phyloP scores from a whole-genome alignment of 2,329 filamentous ascomycete genomes.

The Fusarium hainanense region DNA sequence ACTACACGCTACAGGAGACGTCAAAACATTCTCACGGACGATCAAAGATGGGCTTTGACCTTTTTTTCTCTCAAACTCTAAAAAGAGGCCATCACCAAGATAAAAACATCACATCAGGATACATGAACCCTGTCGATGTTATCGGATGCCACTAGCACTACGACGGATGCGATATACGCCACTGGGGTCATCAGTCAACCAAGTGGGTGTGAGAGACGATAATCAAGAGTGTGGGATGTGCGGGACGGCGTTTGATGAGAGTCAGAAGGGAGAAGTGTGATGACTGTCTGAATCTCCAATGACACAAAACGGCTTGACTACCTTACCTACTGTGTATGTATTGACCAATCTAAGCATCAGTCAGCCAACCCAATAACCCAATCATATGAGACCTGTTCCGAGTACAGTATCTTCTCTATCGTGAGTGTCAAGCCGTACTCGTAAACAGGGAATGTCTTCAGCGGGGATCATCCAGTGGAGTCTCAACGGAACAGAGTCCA shows the following conservation, averaged over 20 bases:
- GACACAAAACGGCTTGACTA: background rate
- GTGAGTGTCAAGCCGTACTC: constrained; percentile 12
- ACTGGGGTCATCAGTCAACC: constrained; percentile 10
- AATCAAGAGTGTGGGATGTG: constrained; percentile 27
- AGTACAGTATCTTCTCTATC: background rate
- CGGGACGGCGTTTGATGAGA: constrained; percentile 19
- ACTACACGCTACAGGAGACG: background rate
- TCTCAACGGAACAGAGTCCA: background rate
- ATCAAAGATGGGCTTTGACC: background rate
- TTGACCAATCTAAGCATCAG: background rate
- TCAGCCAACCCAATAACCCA: background rate
- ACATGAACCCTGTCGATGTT: constrained; percentile 28
- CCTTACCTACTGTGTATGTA: too few relatives aligned
- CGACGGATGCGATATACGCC: constrained; percentile 30
- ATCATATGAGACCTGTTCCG: background rate
- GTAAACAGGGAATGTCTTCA: constrained; percentile 17
- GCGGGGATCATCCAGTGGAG: constrained; percentile 10
- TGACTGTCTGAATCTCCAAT: background rate
- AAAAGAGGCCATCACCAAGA: constrained; percentile 3
- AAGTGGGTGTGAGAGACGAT: constrained; percentile 15
- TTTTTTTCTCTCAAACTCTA: background rate
- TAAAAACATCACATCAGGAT: background rate
- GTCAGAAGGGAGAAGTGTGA: constrained; percentile 15
- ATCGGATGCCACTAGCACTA: constrained; percentile 15
- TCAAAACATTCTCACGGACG: background rate